Evolutionary conservation across 164 flowering plant species (phyloP).

Genomic region (Nymphaea thermarum): DNA sequence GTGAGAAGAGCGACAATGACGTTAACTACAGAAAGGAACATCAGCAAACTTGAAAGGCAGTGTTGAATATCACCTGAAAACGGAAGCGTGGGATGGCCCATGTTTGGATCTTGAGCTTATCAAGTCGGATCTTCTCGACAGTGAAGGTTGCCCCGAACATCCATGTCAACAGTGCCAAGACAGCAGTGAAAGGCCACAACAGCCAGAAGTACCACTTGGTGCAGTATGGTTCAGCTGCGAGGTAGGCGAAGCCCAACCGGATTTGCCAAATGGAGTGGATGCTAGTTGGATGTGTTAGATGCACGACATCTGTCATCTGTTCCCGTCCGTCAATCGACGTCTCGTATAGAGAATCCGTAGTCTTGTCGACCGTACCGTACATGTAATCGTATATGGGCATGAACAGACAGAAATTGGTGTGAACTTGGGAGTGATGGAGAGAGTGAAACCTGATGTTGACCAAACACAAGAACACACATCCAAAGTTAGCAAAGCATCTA

Average conservation of each 20-base stretch:
- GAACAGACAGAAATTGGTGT: conserved; percentile 41
- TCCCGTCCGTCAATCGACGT: conserved; percentile 15
- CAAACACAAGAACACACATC: no score
- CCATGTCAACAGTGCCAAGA: conserved; percentile 35
- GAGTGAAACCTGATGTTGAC: neutral
- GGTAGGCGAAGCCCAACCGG: conserved; percentile 28
- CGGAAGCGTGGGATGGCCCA: conserved; percentile 53
- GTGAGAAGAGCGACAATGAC: no score
- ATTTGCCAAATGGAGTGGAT: conserved; percentile 41
- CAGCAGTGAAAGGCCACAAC: conserved; percentile 41
- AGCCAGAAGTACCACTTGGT: conserved; percentile 44
- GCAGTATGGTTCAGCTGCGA: conserved; percentile 34
- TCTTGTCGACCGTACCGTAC: conserved; percentile 41
- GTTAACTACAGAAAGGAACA: no score
- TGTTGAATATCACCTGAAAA: conserved; percentile 27
- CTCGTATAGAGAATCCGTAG: conserved; percentile 27
- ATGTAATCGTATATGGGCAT: conserved; percentile 51
- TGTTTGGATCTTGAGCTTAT: conserved; percentile 32
- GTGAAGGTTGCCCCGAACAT: conserved; percentile 31
- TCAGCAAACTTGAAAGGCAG: no score
- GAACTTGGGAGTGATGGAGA: conserved; percentile 36
- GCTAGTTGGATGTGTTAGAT: conserved; percentile 43
- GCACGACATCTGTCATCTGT: conserved; percentile 34
- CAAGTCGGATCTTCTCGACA: conserved; percentile 34
- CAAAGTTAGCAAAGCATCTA: no score